Base-by-base conservation (phyloP, 2,329 filamentous ascomycete genomes). In the Dactylellina parvicollis region DNA sequence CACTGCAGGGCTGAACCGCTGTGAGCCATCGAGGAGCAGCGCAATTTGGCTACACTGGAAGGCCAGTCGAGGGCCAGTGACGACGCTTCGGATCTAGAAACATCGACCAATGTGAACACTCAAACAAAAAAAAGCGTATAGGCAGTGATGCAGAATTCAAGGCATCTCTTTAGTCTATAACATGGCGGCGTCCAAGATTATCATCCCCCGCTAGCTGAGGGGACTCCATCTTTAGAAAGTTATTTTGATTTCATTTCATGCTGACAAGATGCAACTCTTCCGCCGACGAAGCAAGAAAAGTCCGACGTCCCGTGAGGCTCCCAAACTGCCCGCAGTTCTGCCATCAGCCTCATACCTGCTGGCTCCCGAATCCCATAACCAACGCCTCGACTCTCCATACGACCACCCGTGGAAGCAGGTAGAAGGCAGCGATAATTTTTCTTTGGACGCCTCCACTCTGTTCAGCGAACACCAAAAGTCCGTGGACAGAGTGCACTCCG, bases 1-100 rank as follows among this genome's bases (percentile, higher is more conserved):
- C 56, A n/a, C 49, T 36, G 60, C 60, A 65, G 47, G 60, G 60
- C 60, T 64, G 60, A 64, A 34, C 10, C 26, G 38, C 28, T 55
- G n/a, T n/a, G n/a, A n/a, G n/a, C n/a, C n/a, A n/a, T n/a, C n/a
- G n/a, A n/a, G n/a, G n/a, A n/a, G n/a, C n/a, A n/a, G n/a, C n/a
- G n/a, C n/a, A n/a, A n/a, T n/a, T n/a, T n/a, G n/a, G 28, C 42
- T 60, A 30, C 38, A 56, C 9, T 18, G 40, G 22, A 8, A 14
- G 60, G 32, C 22, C 40, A n/a, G 20, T 28, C 5, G 1, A 20
- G 18, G 16, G 10, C 9, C 5, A 20, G 60, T 65, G 60, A 65
- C 60, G 60, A 65, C 60, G 60, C 52, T 32, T 32, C 20, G 2
- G 24, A 24, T 50, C 8, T 20, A 14, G 47, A 34, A 52, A 34